Base-by-base conservation (phyloP, 2,329 filamentous ascomycete species). In the Scorias spongiosa region DNA sequence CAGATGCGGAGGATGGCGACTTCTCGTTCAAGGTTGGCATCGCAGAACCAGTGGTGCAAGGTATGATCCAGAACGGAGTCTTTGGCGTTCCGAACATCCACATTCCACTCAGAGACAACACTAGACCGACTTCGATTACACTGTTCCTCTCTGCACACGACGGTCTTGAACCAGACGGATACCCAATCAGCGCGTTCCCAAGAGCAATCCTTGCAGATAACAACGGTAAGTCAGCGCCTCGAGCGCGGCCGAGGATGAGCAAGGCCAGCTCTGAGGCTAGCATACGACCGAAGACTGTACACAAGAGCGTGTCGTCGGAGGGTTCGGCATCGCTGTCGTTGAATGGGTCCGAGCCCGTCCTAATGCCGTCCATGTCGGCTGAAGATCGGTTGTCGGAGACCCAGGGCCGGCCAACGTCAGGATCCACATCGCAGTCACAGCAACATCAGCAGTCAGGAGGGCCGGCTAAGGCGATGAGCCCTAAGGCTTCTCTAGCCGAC, bases 131-230 rank as follows among this genome's bases (percentile, higher is more conserved):
- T 2, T 51, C 53, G 2, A 61, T 63, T 15, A 57, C 51, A 15
- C 45, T 63, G 9, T 58, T 60, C 48, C 46, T 64, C 29, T 51
- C 51, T 1, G 45, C 52, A 14, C 55, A 62, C 34, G 56, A 59
- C 40, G 52, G 50, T 11, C 47, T 59, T 5, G 57, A 59, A 45
- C 57, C 58, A 1, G 55, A 58, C 37, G 52, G 53, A 5, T 58
- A 57, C 38, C 55, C 61, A 4, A 62, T 64, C 43, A 60, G 56
- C 41, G 59, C 58, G 26, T 62, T 62, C 41, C 59, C 59, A 18
- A 45, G 57, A 39, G 50, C 57, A 15, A 46, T 63, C 5, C 50
- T 60, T 1, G 56, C 55, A 36, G 56, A 59, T 42, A 46, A 46
- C 34, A 15, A 36, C 41, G 38, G 14, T 17, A 40, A 40, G 17